Evolutionary conservation across 176 grass and related monocot species (phyloP).

Genomic region (Lolium rigidum): DNA sequence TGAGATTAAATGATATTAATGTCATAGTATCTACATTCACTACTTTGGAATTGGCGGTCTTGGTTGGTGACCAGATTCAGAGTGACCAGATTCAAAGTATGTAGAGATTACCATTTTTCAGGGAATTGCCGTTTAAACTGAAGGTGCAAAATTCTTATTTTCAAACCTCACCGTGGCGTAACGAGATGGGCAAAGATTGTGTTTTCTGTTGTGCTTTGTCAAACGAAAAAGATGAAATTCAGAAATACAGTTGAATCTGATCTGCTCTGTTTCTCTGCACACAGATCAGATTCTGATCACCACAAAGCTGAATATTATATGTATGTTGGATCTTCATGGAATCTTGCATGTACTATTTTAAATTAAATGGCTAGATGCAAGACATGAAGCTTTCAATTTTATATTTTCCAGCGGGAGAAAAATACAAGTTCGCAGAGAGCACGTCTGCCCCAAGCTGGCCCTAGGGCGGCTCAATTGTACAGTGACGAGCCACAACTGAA

Average conservation of each 20-base stretch:
- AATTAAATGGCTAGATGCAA: background rate
- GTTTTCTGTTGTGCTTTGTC: background rate
- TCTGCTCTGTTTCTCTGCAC: background rate
- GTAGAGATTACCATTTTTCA: no score
- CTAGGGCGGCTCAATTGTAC: background rate
- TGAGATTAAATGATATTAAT: no score
- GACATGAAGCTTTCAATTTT: no score
- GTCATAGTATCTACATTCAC: no score
- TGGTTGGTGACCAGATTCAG: no score
- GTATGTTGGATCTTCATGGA: background rate
- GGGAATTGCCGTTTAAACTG: background rate
- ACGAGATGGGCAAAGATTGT: background rate
- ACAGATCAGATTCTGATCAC: background rate
- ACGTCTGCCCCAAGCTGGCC: conserved; percentile 13
- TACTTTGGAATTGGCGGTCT: no score
- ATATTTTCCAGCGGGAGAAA: background rate
- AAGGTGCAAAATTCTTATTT: background rate
- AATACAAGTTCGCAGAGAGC: background rate
- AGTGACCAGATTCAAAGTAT: no score
- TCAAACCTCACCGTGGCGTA: background rate
- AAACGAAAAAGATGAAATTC: background rate
- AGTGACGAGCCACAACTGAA: background rate
- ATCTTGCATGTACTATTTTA: background rate
- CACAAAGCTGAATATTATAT: background rate
- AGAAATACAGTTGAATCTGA: background rate